Conservation (phyloP, 1,284 basidiomycete species). For the Volvariella surrecta region DNA sequence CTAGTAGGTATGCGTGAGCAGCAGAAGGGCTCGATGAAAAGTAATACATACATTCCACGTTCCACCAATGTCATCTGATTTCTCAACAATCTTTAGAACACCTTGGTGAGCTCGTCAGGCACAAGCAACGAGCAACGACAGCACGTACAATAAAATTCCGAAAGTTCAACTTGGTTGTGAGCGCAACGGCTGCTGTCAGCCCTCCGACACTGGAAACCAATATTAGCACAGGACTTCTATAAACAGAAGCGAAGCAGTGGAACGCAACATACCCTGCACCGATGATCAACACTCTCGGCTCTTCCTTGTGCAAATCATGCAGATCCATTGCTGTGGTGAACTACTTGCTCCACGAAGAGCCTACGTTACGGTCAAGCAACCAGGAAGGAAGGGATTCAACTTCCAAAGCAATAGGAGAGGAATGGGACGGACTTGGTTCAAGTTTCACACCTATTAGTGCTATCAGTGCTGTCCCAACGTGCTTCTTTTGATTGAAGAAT, state of each 20-base stretch:
- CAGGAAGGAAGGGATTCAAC: no score
- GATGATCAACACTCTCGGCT: conserved; percentile 23
- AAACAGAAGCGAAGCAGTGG: background rate
- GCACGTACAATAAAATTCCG: conserved; percentile 22
- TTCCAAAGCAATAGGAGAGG: no score
- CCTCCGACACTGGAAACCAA: conserved; percentile 23
- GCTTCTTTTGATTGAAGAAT: no score
- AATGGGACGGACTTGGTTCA: no score
- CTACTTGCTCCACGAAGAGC: no score
- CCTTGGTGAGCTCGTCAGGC: no score
- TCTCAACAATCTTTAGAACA: conserved; percentile 25
- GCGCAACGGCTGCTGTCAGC: conserved; percentile 21
- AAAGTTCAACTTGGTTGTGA: conserved; percentile 24
- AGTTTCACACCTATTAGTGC: no score
- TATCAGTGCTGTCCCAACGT: no score
- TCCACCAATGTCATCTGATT: conserved; percentile 23
- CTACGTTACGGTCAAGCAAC: no score
- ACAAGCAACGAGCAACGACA: background rate
- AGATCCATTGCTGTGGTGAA: no score
- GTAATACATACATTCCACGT: conserved; percentile 25
- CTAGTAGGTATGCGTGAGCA: no score
- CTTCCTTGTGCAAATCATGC: background rate
- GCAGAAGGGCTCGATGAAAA: no score
- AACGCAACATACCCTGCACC: conserved; percentile 29
- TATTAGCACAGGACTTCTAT: background rate